Evolutionary conservation across 345 rosid genomes (phyloP), one percentile per base, ranked within the genome.

Genomic region (Trapa incisa): DNA sequence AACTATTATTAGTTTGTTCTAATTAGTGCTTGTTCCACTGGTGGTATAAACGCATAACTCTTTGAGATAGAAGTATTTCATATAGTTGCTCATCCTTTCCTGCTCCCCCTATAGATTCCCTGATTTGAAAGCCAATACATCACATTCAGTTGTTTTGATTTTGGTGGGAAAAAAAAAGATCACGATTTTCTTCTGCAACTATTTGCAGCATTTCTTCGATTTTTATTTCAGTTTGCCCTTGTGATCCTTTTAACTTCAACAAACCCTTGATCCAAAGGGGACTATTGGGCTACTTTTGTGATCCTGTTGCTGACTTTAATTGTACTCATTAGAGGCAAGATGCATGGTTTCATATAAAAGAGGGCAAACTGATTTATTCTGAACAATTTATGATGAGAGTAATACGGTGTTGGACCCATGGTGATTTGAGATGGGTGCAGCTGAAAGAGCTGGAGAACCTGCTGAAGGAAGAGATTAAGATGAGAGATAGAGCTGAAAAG

Each of bases 401-500:
- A 47, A 29, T 22, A 22, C 15, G 35, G 54, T 32, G 35, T 11
- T 53, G 61, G 10, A 37, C 3, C 37, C 33, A 14, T 33, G 42
- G 14, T 47, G 60, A 5, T 65, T 54, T 50, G 47, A 32, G 4
- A n/a, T 37, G 45, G n/a, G 66, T 64, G 6, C 50, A 93, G 98
- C 67, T 90, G 67, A 72, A 74, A 57, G 90, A 83, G 73, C 74
- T 89, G 39, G 94, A 89, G 82, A 70, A 72, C 17, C 72, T 76
- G 69, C 77, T 89, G 17, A 84, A 67, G 76, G 86, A 88, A 76
- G 98, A 89, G 85, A 82, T 71, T 65, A 77, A 77, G 77, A 43
- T 83, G 53, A 85, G 81, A 79, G 71, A 77, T 64, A 86, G 80
- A 73, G 85, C 97, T 39, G 93, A 85, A 68, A 90, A 80, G 76